Base-by-base conservation (phyloP, 805 yeast genomes). In the Gaillardinia entomophila region DNA sequence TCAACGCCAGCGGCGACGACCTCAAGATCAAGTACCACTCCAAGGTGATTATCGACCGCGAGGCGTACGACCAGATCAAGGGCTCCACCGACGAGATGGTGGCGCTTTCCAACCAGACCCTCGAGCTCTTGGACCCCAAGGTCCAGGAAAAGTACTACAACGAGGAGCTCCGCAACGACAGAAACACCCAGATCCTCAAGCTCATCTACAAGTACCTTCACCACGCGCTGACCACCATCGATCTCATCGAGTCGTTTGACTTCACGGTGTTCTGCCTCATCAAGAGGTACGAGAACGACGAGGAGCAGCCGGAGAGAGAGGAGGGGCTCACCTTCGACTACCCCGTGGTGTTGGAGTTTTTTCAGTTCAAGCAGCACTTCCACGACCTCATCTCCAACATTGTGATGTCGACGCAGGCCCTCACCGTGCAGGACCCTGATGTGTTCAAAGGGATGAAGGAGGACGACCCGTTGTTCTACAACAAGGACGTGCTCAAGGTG, bases 381-480 rank as follows among this genome's bases (percentile, higher is more conserved):
- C 89, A 86, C 52, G 76, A 81, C 42, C 51, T 69, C 3, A 62
- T 79, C 20, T 62, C 77, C 3, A 69, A 70, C 18, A 64, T 82
- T 4, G 65, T 85, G 8, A 71, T 84, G 70, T 75, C 79, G 29
- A 69, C 83, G 0, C 95, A 85, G 49, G 66, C 77, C 10, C 57
- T 84, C 8, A 81, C 92, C 0, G 55, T 83, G 8, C 75, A 71
- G 18, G 94, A 84, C 49, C 87, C 92, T 1, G 87, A 82, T 37
- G 80, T 79, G 2, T 84, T 84, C 55, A 66, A 68, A 31, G 74
- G 82, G 0, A 64, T 82, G 58, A 69, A 68, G 36, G 79, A 77
- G 19, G 84, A 62, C 3, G 66, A 79, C 24, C 67, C 67, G 24
- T 41, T 60, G 30, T 62, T 62, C 24, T 64, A 65, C 31, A 60